Base-by-base conservation (phyloP, 2,329 filamentous ascomycete species). In the Sporothrix mexicana region DNA sequence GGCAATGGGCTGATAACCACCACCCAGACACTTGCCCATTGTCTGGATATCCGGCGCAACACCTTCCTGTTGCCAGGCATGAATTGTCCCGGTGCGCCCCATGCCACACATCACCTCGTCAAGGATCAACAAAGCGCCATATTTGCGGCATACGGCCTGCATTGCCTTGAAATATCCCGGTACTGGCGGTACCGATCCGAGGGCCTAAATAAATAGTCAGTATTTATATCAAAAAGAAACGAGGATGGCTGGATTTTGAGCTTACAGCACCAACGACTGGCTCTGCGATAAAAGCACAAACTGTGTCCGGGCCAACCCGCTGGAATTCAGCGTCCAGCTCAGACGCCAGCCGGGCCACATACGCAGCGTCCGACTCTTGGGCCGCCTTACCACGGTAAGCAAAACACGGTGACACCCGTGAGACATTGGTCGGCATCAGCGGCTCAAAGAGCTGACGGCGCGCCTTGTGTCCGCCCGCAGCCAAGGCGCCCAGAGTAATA, bases 201-300 rank as follows among this genome's bases (percentile, higher is more conserved):
- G 78, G 0, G 85, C 84, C 88, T 83, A 82, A 1, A 15, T 23
- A 13, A 57, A 20, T 8, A 2, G 25, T 47, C 47, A 53, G 64
- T 41, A 43, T 15, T 12, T 17, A 8, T 12, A 2, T 41, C 7
- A 61, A 12, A 45, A 7, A 20, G 36, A 25, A 3, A 20, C 6
- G 13, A 23, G 15, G 15, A 66, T 73, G 17, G 72, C 73, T 43
- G 13, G 45, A 53, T 9, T 23, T 10, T 43, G 23, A 3, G 80
- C 83, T 80, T 84, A 92, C 90, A 47, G 92, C 91, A 2, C 92
- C 92, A 15, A 92, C 91, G 0, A 95, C 85, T 0, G 92, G 90
- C 79, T 95, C 92, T 0, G 90, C 90, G 30, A 94, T 85, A 77
- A 95, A 93, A 0, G 90, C 92, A 70, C 89, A 91, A 0, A 94